Evolutionary conservation across 2,329 filamentous ascomycete species (phyloP), one percentile per base, ranked within the genome.

Genomic region (Diaporthe eres): DNA sequence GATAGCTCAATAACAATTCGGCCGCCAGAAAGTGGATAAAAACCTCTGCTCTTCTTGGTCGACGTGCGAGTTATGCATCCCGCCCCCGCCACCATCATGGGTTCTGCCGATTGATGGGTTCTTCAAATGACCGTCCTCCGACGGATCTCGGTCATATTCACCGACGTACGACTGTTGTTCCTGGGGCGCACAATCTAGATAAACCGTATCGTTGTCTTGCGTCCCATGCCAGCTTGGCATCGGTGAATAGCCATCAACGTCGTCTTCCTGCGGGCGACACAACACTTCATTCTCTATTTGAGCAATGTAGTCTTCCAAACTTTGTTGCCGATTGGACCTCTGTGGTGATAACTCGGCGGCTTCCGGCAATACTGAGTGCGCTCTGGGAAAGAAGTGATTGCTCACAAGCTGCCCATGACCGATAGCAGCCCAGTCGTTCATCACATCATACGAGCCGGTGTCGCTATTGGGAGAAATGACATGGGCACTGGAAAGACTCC

Each of bases 41-140:
- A 75, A 77, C 12, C 31, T 74, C 34, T 73, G 61, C 63, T 77
- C 75, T 63, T 77, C 75, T 65, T 73, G 68, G 22, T 71, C 58
- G 42, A 37, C 39, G 53, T 74, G 49, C 25, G 61, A 25, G 19
- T 71, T 28, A 3, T 15, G 37, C 42, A 25, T 39, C 39, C 9
- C 47, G 8, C 7, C 49, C 51, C 51, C 22, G 37, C 39, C 5
- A 7, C 17, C 47, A 22, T 15, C 17, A 47, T 61, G 39, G 44
- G 4, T n/a, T 34, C 19, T 17, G 49, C 42, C 42, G 17, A 34
- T 15, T 13, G 25, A 28, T 55, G 4, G 51, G 17, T 51, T 17
- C 31, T 39, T 8, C 42, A 44, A 13, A 8, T n/a, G 37, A 55
- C 34, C 22, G 12, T 49, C 51, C 17, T 31, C 47, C 37, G 49